A percentile compares a stretch with the other conserved stretches of the same genome.
These are phyloP conservation scores for Saccharomycopsis phalli DNA, from an alignment of 1,139 yeast genomes.

Conservation along the genomic window DNA sequence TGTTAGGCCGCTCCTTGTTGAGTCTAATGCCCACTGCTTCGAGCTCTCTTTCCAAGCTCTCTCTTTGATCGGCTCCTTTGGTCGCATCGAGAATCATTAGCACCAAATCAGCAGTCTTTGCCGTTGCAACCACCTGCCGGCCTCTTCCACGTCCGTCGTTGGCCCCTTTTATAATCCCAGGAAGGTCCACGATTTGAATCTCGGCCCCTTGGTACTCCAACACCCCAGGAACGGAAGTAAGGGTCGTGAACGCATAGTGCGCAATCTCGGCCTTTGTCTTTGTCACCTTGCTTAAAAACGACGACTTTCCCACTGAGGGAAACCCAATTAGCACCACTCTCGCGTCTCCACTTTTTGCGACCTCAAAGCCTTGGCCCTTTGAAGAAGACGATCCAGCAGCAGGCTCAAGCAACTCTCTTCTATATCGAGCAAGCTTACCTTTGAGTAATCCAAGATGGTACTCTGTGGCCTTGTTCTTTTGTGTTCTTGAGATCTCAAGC, in stretches of 20 bases:
- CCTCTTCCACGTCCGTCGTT: constrained; percentile 98
- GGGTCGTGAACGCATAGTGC: constrained; percentile 87
- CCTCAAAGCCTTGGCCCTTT: constrained; percentile 87
- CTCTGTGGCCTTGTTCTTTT: constrained; percentile 96
- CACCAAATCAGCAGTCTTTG: constrained; percentile 87
- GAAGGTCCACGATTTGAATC: constrained; percentile 90
- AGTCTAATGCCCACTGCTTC: constrained; percentile 91
- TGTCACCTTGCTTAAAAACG: constrained; percentile 78
- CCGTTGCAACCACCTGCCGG: constrained; percentile 91
- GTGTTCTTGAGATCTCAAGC: constrained; percentile 90
- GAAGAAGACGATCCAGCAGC: constrained; percentile 64
- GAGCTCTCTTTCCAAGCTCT: constrained; percentile 76
- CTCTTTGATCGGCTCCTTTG: constrained; percentile 81
- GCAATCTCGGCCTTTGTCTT: constrained; percentile 94
- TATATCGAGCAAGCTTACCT: constrained; percentile 90
- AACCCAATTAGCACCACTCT: constrained; percentile 92
- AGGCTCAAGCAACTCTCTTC: constrained; percentile 88
- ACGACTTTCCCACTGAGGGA: constrained; percentile 96
- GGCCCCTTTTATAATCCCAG: constrained; percentile 96
- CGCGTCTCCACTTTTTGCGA: constrained; percentile 93
- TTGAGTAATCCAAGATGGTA: constrained; percentile 89
- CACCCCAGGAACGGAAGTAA: constrained; percentile 95
- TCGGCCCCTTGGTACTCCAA: constrained; percentile 94
- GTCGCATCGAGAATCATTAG: constrained; percentile 95
- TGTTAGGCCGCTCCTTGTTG: constrained; percentile 75